Conservation (phyloP, 192 early-diverging fungal genomes). For the Diversispora epigaea region DNA sequence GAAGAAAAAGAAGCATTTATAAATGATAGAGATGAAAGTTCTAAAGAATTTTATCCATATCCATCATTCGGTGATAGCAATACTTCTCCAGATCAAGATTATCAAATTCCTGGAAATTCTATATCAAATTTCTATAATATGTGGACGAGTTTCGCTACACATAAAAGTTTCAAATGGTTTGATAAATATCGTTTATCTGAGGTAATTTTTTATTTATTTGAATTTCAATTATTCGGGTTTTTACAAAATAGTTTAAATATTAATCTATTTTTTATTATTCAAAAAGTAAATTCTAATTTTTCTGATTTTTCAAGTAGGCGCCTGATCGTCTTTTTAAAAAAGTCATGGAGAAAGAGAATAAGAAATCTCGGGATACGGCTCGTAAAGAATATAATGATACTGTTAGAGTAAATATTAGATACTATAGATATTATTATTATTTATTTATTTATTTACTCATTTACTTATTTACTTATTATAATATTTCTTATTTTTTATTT, state of each 20-base stretch:
- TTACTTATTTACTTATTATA: neutral
- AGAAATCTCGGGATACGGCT: conserved; percentile 73
- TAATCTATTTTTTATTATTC: neutral
- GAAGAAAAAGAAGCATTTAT: conserved; percentile 73
- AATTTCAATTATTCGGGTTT: neutral
- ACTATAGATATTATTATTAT: neutral
- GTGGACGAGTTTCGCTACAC: conserved; percentile 77
- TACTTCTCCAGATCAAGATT: conserved; percentile 65
- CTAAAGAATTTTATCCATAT: conserved; percentile 36
- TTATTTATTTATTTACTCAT: neutral
- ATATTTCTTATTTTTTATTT: neutral
- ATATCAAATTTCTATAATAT: conserved; percentile 75
- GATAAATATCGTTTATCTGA: conserved; percentile 86
- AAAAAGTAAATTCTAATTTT: neutral
- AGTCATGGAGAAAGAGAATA: conserved; percentile 92
- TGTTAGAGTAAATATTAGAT: conserved; percentile 51
- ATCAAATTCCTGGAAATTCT: conserved; percentile 40
- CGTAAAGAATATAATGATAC: conserved; percentile 74
- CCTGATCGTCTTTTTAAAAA: conserved; percentile 78
- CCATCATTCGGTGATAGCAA: conserved; percentile 72
- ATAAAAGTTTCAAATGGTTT: conserved; percentile 91
- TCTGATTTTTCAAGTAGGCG: conserved; percentile 37
- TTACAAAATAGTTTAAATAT: neutral
- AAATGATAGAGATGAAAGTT: conserved; percentile 46
- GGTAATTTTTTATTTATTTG: no score